Evolutionary conservation across 495 filamentous ascomycete species (phyloP), one percentile per base, ranked within the genome.

Genomic region (Daldinia childiae): DNA sequence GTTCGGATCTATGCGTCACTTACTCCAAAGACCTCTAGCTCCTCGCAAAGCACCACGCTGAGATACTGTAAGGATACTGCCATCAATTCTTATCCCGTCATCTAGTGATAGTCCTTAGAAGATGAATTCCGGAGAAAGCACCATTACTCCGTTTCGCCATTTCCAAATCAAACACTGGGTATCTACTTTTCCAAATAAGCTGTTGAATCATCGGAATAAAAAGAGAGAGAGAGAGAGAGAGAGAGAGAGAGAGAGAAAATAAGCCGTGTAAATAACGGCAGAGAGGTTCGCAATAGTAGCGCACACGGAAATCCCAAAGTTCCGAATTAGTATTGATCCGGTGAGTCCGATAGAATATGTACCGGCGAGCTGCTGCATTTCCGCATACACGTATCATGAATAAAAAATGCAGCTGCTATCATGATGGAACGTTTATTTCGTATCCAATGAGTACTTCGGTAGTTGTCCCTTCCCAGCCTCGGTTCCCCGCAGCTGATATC

Each of bases 381-480:
- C 11, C 14, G 9, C 6, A 29, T 29, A 15, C 24, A 6, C 12
- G 17, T 2, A 52, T 26, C 3, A 15, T n/a, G 19, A 4, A n/a
- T 27, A 52, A 0, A 29, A 29, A 29, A 29, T 7, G 48, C 34
- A n/a, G 54, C 24, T 38, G 21, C 15, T 54, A 55, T 56, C 14
- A 60, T 9, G 34, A 45, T 2, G 76, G 76, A 2, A 76, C 71
- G 15, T 78, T 75, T 12, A 99, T 97, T 79, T 99, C 95, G 79
- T 99, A 99, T 54, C 95, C 95, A 45, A 99, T 85, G 30, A 98
- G 78, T 8, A 95, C 93, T 82, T 99, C 95, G 1, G 95, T 98
- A 29, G 86, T 90, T 30, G 84, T 88, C n/a, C 95, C 95, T 78
- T 98, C 96, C 96, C 96, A 98, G 2, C 95, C 95, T 58, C 95